A percentile compares a stretch with the other conserved stretches of the same genome.
Conservation (phyloP, 352 stramenopile species). For the Pythium diclinum region DNA sequence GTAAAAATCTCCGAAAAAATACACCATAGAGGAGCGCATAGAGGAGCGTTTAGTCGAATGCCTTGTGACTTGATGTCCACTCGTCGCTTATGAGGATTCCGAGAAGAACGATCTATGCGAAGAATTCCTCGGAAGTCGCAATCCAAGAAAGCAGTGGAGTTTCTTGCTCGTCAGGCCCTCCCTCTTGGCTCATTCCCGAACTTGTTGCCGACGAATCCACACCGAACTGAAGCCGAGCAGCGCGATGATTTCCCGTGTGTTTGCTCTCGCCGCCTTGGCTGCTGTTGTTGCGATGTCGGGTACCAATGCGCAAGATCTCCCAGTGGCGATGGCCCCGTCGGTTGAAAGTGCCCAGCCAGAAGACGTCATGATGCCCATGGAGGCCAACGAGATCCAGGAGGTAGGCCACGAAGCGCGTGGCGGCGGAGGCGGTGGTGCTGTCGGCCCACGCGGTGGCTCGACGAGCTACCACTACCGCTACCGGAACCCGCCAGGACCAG, state of each 20-base stretch:
- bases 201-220: too few species aligned
- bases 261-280: not conserved
- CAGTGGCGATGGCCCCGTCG: not conserved
- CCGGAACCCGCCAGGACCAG: not conserved
- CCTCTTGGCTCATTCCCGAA: too few species aligned
- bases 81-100: too few species aligned
- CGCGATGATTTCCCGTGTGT: not conserved
- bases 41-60: not conserved
- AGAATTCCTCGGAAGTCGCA: too few species aligned
- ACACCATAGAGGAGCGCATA: conserved; percentile 7
- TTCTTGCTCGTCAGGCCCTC: too few species aligned
- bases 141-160: too few species aligned
- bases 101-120: too few species aligned
- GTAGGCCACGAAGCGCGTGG: not conserved
- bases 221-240: too few species aligned
- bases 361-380: not conserved
- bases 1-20: not conserved
- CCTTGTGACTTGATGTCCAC: too few species aligned
- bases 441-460: not conserved
- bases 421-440: not conserved
- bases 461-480: not conserved
- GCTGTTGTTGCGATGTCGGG: not conserved
- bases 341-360: not conserved
- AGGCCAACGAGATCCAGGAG: not conserved
- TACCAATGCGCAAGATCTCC: not conserved